Evolutionary conservation across 352 stramenopile genomes (phyloP), one percentile per base, ranked within the genome.

Genomic region (Phytophthora chlamydospora): DNA sequence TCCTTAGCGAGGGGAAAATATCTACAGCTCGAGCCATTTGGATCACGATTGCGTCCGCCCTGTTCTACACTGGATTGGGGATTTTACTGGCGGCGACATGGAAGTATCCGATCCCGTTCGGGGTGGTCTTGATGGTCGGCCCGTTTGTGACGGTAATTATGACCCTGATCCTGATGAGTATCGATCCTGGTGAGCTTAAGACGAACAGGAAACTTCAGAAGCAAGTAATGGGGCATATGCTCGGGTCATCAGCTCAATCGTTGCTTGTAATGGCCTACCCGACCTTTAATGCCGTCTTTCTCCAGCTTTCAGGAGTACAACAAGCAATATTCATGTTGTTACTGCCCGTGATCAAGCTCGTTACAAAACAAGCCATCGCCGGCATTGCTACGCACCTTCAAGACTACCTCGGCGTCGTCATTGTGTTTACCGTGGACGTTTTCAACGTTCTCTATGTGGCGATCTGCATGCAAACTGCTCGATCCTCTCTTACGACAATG

Each of bases 381-480:
- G 29, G 36, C 0, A 51, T 56, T 6, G 49, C 35, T 0, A 34
- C 42, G 0, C 48, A 78, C 41, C 44, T 71, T 9, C 12, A 66
- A 36, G 72, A 81, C n/a, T 63, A 49, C 14, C 43, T 73, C 9
- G 57, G 59, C 1, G 43, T 38, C 21, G 47, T 53, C 0, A 51
- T 68, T 7, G 51, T 76, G 0, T 73, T 81, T 31, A 63, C 58
- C 0, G 65, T 78, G 6, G 68, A 78, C 34, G 33, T 75, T 4
- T 78, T 76, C 47, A 73, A 76, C 38, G 72, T 71, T 21, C 11
- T 81, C 2, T 77, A 74, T 16, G 51, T 71, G 6, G 62, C 58
- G 1, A 71, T 63, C 13, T 78, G 63, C 44, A 74, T 78, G 72
- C 68, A 76, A n/a, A 71, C 54, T 10, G 46, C 68, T 4, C 51